phyloP scores from a whole-genome alignment of 1,139 yeast genomes.

The Blastobotrys elegans region DNA sequence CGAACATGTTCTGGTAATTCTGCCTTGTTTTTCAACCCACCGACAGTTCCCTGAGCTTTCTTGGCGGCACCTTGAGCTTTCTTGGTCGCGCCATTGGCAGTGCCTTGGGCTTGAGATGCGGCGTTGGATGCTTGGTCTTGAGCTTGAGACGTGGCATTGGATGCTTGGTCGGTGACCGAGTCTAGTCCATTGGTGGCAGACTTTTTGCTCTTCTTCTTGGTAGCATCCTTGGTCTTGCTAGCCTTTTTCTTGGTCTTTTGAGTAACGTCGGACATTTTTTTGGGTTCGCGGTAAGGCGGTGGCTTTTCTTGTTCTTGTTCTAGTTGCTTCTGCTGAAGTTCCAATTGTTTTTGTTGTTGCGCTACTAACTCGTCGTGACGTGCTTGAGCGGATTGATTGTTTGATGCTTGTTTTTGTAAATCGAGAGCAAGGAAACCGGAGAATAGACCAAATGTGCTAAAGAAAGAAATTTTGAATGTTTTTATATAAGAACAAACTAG shows the following conservation, averaged over 20 bases:
- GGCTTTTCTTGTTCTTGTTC: neutral
- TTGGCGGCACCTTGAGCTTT: neutral
- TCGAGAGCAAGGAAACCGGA: neutral
- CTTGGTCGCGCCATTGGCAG: neutral
- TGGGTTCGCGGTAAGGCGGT: neutral
- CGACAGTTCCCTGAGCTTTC: neutral
- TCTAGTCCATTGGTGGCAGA: neutral
- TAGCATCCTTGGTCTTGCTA: neutral
- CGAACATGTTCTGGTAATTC: neutral
- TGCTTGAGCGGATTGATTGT: neutral
- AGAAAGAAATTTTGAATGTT: neutral
- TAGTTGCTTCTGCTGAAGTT: neutral
- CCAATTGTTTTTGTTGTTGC: neutral
- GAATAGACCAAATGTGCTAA: conserved; percentile 3
- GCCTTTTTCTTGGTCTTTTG: neutral
- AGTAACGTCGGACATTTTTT: neutral
- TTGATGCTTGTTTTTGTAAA: neutral
- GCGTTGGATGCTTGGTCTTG: neutral
- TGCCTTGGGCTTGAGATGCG: neutral
- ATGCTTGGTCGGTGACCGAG: neutral
- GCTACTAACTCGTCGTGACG: neutral
- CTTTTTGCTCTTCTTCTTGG: neutral
- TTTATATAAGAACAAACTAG: too few species aligned
- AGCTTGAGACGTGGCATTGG: neutral
- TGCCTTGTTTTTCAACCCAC: neutral